These are phyloP conservation scores for Naegleria fowleri DNA, from an alignment of 208 protist genomes.

Conservation along the genomic window DNA sequence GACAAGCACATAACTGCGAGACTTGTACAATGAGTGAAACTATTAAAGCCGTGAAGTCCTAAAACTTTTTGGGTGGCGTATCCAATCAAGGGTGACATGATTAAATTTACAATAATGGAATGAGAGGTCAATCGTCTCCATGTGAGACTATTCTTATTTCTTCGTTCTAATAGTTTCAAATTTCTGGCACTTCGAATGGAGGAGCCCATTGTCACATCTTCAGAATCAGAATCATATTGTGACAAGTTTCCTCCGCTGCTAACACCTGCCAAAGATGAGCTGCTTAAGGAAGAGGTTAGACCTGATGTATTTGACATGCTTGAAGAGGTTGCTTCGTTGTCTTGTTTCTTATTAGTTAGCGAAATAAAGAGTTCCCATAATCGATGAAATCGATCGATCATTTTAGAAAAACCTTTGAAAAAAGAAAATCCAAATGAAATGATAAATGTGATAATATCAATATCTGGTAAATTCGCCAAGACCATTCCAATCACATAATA, in stretches of 20 bases:
- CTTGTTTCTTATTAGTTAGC: not conserved
- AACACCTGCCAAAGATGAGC: not conserved
- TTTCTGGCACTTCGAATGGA: not conserved
- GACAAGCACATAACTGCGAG: not conserved
- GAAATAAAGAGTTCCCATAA: not conserved
- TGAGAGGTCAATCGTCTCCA: not conserved
- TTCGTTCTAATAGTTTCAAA: not conserved
- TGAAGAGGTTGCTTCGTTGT: not conserved
- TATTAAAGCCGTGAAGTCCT: not conserved
- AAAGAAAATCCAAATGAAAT: not conserved
- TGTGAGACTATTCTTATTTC: not conserved
- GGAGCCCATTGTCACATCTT: not conserved
- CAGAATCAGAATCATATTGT: not conserved
- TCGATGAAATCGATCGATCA: not conserved
- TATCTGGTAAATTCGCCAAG: constrained; percentile 10
- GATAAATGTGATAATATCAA: not conserved
- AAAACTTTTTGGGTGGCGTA: not conserved
- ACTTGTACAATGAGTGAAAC: not conserved
- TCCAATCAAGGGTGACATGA: not conserved
- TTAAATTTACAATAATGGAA: not conserved
- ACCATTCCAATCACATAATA: not conserved
- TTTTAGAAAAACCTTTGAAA: not conserved
- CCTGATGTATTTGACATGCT: not conserved
- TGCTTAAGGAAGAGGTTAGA: not conserved
- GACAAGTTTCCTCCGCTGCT: not conserved